phyloP scores from a whole-genome alignment of 2,329 filamentous ascomycete species.

The Diaporthe eres region DNA sequence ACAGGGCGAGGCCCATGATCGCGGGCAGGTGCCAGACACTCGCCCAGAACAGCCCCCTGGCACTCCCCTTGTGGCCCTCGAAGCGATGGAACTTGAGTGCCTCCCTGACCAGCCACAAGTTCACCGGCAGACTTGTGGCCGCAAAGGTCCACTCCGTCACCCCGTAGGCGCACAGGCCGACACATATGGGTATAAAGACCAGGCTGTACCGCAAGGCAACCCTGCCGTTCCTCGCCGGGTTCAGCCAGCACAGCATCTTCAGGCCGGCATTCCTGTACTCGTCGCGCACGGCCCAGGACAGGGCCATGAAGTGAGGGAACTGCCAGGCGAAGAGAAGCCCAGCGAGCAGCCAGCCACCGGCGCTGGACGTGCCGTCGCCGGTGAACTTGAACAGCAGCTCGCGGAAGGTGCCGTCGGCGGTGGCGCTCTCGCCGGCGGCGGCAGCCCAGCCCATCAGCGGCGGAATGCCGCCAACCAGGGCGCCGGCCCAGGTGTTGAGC shows the following conservation, averaged over 20 bases:
- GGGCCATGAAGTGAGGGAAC: constrained; percentile 97
- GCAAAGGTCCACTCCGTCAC: constrained; percentile 91
- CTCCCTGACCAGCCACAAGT: constrained; percentile 86
- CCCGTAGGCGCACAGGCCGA: constrained; percentile 81
- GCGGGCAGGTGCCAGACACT: constrained; percentile 96
- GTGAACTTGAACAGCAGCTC: constrained; percentile 77
- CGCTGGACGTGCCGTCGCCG: constrained; percentile 65
- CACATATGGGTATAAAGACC: constrained; percentile 87
- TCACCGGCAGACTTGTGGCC: constrained; percentile 83
- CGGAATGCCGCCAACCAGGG: constrained; percentile 91
- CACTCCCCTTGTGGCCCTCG: constrained; percentile 84
- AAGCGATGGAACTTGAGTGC: constrained; percentile 85
- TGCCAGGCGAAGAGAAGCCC: constrained; percentile 94
- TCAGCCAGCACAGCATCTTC: constrained; percentile 86
- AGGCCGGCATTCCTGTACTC: constrained; percentile 84
- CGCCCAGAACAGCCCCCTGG: constrained; percentile 93
- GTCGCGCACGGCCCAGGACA: constrained; percentile 89
- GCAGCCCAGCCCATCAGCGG: constrained; percentile 99
- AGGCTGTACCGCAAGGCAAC: constrained; percentile 91
- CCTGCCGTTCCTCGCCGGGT: constrained; percentile 86
- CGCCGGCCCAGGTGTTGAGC: constrained; percentile 95
- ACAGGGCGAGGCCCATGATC: constrained; percentile 89
- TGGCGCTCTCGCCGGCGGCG: constrained; percentile 89
- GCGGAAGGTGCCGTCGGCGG: constrained; percentile 79
- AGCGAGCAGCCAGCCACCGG: constrained; percentile 91